A percentile compares a stretch with the other conserved stretches of the same genome.
Evolutionary conservation across 495 filamentous ascomycete species (phyloP).

Genomic region (Penicillium ucsense): DNA sequence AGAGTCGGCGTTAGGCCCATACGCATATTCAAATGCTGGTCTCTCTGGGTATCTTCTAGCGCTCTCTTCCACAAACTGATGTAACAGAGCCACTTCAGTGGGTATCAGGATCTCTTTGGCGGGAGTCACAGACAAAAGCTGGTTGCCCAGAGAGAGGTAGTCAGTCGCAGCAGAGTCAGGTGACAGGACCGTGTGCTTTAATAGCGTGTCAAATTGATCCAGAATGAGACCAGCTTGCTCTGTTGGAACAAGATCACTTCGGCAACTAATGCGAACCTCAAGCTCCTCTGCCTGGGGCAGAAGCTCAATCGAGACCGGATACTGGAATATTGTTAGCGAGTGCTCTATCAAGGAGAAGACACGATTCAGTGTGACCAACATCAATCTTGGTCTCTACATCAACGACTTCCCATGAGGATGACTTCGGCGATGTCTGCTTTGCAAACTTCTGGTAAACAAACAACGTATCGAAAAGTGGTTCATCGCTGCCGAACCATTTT

Average conservation of each 20-base stretch:
- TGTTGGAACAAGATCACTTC: constrained; percentile 46
- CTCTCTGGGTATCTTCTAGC: constrained; percentile 27
- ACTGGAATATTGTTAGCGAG: constrained; percentile 25
- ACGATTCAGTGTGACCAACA: constrained; percentile 22
- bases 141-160: constrained; percentile 9
- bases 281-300: constrained; percentile 42
- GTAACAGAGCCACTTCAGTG: constrained; percentile 16
- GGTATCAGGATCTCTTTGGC: constrained; percentile 33
- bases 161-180: constrained; percentile 13
- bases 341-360: background rate
- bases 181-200: constrained; percentile 18
- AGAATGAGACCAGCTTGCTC: constrained; percentile 45
- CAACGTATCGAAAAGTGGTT: constrained; percentile 64
- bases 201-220: constrained; percentile 20
- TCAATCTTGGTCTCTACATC: constrained; percentile 49
- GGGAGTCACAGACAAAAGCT: constrained; percentile 31
- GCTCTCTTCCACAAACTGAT: constrained; percentile 38
- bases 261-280: constrained; percentile 51
- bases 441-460: constrained; percentile 64
- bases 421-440: constrained; percentile 2
- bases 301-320: constrained; percentile 63
- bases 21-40: constrained; percentile 34
- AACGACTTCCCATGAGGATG: constrained; percentile 33
- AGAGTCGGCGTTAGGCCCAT: constrained; percentile 13
- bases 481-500: constrained; percentile 49